A percentile compares a stretch with the other conserved stretches of the same genome.
Evolutionary conservation across 345 rosid genomes (phyloP).

Genomic region (Ricinus communis): DNA sequence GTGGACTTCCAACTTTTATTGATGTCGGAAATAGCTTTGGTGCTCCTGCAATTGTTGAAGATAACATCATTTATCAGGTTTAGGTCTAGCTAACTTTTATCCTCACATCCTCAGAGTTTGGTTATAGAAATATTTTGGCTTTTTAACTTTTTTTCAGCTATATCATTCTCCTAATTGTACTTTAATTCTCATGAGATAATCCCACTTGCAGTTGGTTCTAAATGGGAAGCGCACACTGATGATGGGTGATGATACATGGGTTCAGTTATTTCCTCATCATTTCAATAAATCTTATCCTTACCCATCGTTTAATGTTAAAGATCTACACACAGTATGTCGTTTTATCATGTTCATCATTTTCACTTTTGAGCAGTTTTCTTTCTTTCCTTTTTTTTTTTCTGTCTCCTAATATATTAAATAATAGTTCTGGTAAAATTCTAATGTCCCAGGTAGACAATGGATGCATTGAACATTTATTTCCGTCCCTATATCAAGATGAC

Average conservation of each 20-base stretch:
- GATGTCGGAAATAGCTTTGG: conserved; percentile 96
- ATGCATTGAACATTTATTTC: conserved; percentile 77
- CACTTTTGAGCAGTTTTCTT: not conserved
- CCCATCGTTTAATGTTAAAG: conserved; percentile 94
- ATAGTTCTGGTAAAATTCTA: not conserved
- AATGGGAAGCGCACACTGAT: conserved; percentile 84
- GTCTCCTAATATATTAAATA: not conserved
- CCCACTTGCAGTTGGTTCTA: conserved; percentile 46
- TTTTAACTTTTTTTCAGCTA: not conserved
- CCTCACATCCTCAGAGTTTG: not conserved
- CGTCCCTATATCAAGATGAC: conserved; percentile 67
- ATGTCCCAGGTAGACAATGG: conserved; percentile 79
- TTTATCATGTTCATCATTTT: not conserved
- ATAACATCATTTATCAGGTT: conserved; percentile 80
- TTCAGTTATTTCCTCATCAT: conserved; percentile 84
- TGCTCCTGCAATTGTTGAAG: conserved; percentile 90
- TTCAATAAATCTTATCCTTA: conserved; percentile 80
- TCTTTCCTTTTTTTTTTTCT: not conserved
- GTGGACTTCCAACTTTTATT: conserved; percentile 90
- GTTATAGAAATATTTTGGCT: not conserved
- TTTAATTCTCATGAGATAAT: not conserved
- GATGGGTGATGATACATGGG: conserved; percentile 99
- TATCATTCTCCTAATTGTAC: not conserved
- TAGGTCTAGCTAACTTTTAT: not conserved
- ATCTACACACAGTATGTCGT: conserved; percentile 73